These are phyloP conservation scores for Furcasterigmium sp. DNA, from an alignment of 2,329 filamentous ascomycete genomes.

Conservation along the genomic window DNA sequence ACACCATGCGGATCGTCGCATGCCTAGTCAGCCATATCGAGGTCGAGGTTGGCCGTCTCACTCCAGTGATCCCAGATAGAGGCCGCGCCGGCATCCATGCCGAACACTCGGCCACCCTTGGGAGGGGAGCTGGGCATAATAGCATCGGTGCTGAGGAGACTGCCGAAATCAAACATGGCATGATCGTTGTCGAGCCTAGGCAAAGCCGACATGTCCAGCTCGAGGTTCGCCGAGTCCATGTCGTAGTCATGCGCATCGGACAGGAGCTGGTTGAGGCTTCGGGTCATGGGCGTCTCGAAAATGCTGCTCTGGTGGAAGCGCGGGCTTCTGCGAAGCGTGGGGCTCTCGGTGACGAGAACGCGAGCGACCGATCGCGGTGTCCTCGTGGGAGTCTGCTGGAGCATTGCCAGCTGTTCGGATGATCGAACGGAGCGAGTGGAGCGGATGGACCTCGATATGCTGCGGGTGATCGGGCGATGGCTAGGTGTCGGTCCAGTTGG, in stretches of 20 bases:
- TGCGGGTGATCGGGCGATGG: conserved; percentile 56
- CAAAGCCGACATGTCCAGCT: conserved; percentile 37
- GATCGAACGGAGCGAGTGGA: conserved; percentile 39
- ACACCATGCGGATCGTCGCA: too few relatives aligned
- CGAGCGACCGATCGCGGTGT: conserved; percentile 28
- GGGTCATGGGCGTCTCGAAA: conserved; percentile 54
- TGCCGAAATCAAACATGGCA: conserved; percentile 39
- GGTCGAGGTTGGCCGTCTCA: background rate
- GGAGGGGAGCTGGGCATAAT: conserved; percentile 45
- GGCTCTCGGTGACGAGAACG: conserved; percentile 20
- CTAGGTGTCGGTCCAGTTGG: conserved; percentile 57
- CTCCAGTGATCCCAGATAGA: conserved; percentile 24
- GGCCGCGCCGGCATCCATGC: conserved; percentile 23
- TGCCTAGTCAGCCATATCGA: background rate
- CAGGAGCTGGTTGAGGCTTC: conserved; percentile 59
- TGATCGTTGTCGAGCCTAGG: conserved; percentile 29
- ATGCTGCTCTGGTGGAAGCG: conserved; percentile 16
- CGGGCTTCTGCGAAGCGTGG: conserved; percentile 37
- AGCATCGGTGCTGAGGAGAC: conserved; percentile 40
- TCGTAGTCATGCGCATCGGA: conserved; percentile 47
- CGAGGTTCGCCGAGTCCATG: conserved; percentile 30
- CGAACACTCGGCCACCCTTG: conserved; percentile 16
- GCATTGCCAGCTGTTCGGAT: conserved; percentile 29
- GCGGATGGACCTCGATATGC: conserved; percentile 51
- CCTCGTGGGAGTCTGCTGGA: conserved; percentile 45